Base-by-base conservation (phyloP, 225 moss, liverwort and hornwort species). In the Takakia lepidozioides region DNA sequence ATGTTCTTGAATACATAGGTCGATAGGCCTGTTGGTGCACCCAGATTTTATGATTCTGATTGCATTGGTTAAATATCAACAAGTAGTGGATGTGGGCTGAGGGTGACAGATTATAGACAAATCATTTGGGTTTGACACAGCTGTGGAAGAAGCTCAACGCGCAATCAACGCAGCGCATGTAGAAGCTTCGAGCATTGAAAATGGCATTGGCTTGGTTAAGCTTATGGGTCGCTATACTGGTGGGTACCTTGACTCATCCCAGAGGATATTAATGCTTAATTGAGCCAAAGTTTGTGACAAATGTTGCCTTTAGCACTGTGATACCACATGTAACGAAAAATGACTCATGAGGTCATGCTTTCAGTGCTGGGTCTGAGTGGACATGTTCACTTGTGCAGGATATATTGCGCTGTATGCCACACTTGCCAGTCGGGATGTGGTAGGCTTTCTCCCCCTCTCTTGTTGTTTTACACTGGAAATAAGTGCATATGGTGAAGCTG, bases 351-450 rank as follows among this genome's bases (percentile, higher is more conserved):
- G n/a, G n/a, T n/a, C n/a, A n/a, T n/a, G n/a, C n/a, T n/a, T n/a
- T n/a, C n/a, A n/a, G n/a, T n/a, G n/a, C n/a, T n/a, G n/a, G n/a
- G n/a, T n/a, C n/a, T n/a, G n/a, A n/a, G n/a, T n/a, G n/a, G n/a
- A n/a, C n/a, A n/a, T n/a, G 6, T 29, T 43, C 3, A 15, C 59
- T 19, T 52, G 27, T 68, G 61, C 75, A 81, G 81, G 82, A 29
- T 83, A 74, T 37, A 83, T 83, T 55, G 83, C 83, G 9, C 68
- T 83, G 83, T 74, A 78, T 38, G 83, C 83, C 16, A 78, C 83
- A 5, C 74, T 83, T 48, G 83, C 83, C 8, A 83, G 83, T 48
- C 74, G 83, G 43, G 78, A 83, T 56, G 83, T 83, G 56, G 81
- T 81, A 65, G 68, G 75, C 17, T 13, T 51, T 13, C 19, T 25